phyloP scores from a whole-genome alignment of 2,329 filamentous ascomycete species.

The Hypomyces rosellus region DNA sequence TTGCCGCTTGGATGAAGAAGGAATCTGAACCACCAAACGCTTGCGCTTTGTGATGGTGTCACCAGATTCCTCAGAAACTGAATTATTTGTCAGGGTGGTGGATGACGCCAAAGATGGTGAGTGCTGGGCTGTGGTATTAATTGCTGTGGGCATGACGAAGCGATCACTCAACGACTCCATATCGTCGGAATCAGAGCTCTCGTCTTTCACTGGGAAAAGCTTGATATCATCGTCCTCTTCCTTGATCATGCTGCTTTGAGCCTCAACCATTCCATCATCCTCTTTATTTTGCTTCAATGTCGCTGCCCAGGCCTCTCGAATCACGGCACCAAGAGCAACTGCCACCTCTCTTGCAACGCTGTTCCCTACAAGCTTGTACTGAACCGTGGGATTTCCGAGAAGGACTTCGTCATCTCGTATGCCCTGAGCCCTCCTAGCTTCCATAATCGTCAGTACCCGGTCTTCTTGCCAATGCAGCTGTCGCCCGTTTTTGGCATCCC shows the following conservation, averaged over 20 bases:
- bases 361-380: conserved; percentile 68
- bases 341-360: conserved; percentile 66
- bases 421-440: conserved; percentile 63
- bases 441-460: conserved; percentile 57
- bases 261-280: background rate
- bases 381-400: conserved; percentile 47
- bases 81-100: background rate
- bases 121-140: background rate
- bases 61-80: background rate
- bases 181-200: background rate
- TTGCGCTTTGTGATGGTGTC: background rate
- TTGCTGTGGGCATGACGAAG: too few species aligned
- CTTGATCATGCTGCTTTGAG: conserved; percentile 13
- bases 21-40: background rate
- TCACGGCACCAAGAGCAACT: conserved; percentile 56
- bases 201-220: background rate
- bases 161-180: background rate
- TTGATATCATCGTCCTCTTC: background rate
- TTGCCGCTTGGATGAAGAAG: background rate
- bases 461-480: conserved; percentile 61
- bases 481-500: conserved; percentile 50
- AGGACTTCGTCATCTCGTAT: conserved; percentile 65
- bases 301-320: conserved; percentile 48
- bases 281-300: conserved; percentile 12
- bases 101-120: background rate